Conservation (phyloP, 108 stramenopile species). For the Craspedostauros australis region DNA sequence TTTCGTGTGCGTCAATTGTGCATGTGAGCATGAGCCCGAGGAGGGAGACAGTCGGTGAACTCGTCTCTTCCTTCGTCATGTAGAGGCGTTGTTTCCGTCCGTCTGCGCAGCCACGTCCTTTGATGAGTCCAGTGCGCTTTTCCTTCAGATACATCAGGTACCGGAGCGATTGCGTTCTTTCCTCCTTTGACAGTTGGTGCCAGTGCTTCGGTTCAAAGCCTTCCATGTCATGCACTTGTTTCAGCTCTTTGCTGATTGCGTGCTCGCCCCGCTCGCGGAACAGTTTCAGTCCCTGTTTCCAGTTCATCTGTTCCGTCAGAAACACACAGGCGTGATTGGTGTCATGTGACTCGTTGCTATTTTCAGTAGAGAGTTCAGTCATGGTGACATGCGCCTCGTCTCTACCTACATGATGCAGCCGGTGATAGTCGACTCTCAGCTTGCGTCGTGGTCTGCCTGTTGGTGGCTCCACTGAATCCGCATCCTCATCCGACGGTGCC, state of each 20-base stretch:
- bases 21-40: slow-evolving; percentile 26
- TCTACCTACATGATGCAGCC: too few species aligned
- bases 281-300: slow-evolving; percentile 19
- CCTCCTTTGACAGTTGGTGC: slow-evolving; percentile 13
- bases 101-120: slow-evolving; percentile 35
- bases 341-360: too few species aligned
- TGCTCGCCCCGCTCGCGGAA: slow-evolving; percentile 28
- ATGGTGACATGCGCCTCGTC: too few species aligned
- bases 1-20: slow-evolving; percentile 25
- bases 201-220: slow-evolving; percentile 22
- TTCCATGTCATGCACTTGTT: slow-evolving; percentile 26
- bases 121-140: slow-evolving; percentile 30
- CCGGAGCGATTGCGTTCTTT: slow-evolving; percentile 17
- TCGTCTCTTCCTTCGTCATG: slow-evolving; percentile 20
- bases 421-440: too few species aligned
- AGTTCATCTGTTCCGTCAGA: too few species aligned
- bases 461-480: too few species aligned
- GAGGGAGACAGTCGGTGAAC: slow-evolving; percentile 28
- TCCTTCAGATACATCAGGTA: slow-evolving; percentile 43
- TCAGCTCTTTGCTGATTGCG: slow-evolving; percentile 29
- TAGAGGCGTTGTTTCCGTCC: slow-evolving; percentile 29
- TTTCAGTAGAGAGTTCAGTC: too few species aligned
- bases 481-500: too few species aligned
- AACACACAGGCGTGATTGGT: too few species aligned
- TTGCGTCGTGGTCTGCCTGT: too few species aligned